Conservation (phyloP, 768 basidiomycete genomes). For the Boletus sensibilis region DNA sequence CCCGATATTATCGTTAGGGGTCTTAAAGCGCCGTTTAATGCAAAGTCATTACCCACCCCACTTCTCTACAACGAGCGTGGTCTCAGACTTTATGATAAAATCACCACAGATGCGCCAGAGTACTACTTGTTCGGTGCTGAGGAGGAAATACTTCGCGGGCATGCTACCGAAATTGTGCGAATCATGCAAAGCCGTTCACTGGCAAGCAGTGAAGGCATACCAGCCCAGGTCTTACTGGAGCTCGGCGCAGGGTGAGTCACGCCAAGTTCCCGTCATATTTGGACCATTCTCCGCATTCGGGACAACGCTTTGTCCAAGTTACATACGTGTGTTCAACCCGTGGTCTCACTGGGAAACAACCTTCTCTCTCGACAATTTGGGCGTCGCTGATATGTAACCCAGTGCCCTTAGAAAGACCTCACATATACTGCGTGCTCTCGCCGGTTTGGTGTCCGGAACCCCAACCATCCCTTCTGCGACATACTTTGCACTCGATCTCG, state of each 20-base stretch:
- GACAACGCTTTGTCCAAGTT: background rate
- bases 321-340: background rate
- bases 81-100: slow-evolving; percentile 80
- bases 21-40: slow-evolving; percentile 50
- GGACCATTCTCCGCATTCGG: background rate
- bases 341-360: no score
- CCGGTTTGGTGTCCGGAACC: slow-evolving; percentile 45
- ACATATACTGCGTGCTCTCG: slow-evolving; percentile 71
- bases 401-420: slow-evolving; percentile 90
- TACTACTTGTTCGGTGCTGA: slow-evolving; percentile 93
- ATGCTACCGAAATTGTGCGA: slow-evolving; percentile 72
- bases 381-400: slow-evolving; percentile 12
- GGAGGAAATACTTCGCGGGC: slow-evolving; percentile 73
- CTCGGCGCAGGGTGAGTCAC: slow-evolving; percentile 87
- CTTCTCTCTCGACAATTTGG: background rate
- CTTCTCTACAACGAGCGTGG: slow-evolving; percentile 87
- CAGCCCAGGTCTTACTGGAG: slow-evolving; percentile 71
- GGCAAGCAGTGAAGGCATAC: slow-evolving; percentile 19
- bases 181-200: slow-evolving; percentile 54
- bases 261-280: background rate
- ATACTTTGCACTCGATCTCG: slow-evolving; percentile 93
- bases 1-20: slow-evolving; percentile 51
- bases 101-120: slow-evolving; percentile 73
- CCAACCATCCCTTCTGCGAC: slow-evolving; percentile 53
- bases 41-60: slow-evolving; percentile 74